Conservation (phyloP, 306 rosid species). For the Ziziphus jujuba region DNA sequence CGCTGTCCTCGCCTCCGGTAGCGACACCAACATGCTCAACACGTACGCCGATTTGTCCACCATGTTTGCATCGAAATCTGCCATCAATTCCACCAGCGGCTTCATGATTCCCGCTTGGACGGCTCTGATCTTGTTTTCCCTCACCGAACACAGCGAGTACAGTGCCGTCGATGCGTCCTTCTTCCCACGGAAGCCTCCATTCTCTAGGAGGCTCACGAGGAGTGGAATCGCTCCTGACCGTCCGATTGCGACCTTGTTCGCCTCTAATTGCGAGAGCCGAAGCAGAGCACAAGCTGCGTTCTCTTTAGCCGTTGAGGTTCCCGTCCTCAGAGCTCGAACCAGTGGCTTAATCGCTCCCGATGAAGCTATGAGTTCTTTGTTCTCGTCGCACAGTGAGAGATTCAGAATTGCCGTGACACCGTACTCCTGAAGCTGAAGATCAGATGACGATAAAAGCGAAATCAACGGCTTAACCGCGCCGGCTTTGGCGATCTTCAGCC, state of each 20-base stretch:
- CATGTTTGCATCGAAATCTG: conserved; percentile 88
- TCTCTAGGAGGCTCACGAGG: conserved; percentile 67
- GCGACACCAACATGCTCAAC: conserved; percentile 66
- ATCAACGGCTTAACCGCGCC: conserved; percentile 85
- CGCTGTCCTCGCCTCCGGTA: conserved; percentile 67
- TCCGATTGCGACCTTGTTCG: conserved; percentile 73
- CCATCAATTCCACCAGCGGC: conserved; percentile 83
- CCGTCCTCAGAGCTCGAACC: conserved; percentile 59
- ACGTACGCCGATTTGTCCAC: conserved; percentile 93
- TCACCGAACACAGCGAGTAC: conserved; percentile 70
- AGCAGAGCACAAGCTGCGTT: conserved; percentile 92
- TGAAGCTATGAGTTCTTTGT: conserved; percentile 70
- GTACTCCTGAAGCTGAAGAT: conserved; percentile 85
- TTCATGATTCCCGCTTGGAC: conserved; percentile 84
- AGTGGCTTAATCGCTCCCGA: conserved; percentile 83
- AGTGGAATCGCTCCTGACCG: conserved; percentile 85
- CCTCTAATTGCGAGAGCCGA: conserved; percentile 75
- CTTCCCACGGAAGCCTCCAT: conserved; percentile 70
- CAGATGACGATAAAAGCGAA: conserved; percentile 61
- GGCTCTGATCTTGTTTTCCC: conserved; percentile 84
- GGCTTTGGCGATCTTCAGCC: conserved; percentile 65
- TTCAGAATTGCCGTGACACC: conserved; percentile 95
- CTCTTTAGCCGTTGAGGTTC: conserved; percentile 79
- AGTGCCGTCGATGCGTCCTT: conserved; percentile 97
- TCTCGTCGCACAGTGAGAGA: conserved; percentile 90